These are phyloP conservation scores for Tilletiaria anomala DNA, from an alignment of 1,284 basidiomycete genomes.

Conservation along the genomic window DNA sequence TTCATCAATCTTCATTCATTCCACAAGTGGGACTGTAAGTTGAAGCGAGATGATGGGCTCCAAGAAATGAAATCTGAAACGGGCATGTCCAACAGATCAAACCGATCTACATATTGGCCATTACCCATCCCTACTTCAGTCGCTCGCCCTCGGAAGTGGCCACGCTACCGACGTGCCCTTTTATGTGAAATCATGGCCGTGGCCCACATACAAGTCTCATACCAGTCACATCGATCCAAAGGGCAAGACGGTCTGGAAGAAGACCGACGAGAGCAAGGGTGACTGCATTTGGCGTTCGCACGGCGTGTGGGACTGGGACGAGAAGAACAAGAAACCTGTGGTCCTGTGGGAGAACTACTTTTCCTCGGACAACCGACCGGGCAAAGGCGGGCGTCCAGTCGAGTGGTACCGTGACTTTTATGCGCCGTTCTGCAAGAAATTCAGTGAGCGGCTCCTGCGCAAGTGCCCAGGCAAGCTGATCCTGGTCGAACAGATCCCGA, in stretches of 20 bases:
- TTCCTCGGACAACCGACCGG: slow-evolving; percentile 41
- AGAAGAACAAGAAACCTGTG: slow-evolving; percentile 53
- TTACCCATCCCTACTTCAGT: slow-evolving; percentile 43
- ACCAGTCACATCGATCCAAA: slow-evolving; percentile 9
- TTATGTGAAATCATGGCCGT: not conserved
- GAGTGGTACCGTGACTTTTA: slow-evolving; percentile 38
- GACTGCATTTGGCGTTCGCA: slow-evolving; percentile 75
- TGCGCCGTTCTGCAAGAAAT: slow-evolving; percentile 22
- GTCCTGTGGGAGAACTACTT: slow-evolving; percentile 80
- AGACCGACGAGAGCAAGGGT: slow-evolving; percentile 37
- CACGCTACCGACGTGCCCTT: slow-evolving; percentile 46
- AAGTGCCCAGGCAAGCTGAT: slow-evolving; percentile 6
- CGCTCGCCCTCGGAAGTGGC: slow-evolving; percentile 22
- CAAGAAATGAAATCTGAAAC: not conserved
- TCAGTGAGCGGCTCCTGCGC: slow-evolving; percentile 10
- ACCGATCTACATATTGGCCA: slow-evolving; percentile 79
- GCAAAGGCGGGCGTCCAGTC: slow-evolving; percentile 11
- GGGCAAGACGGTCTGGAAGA: slow-evolving; percentile 17
- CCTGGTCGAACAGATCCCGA: slow-evolving; percentile 36
- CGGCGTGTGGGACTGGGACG: slow-evolving; percentile 84
- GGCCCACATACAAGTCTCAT: not conserved
- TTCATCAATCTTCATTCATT: slow-evolving; percentile 71
- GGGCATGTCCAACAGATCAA: slow-evolving; percentile 49
- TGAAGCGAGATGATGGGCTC: too few species aligned
- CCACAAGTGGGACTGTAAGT: slow-evolving; percentile 65